Evolutionary conservation across 805 yeast genomes (phyloP).

Genomic region (Scheffersomyces lignosus): DNA sequence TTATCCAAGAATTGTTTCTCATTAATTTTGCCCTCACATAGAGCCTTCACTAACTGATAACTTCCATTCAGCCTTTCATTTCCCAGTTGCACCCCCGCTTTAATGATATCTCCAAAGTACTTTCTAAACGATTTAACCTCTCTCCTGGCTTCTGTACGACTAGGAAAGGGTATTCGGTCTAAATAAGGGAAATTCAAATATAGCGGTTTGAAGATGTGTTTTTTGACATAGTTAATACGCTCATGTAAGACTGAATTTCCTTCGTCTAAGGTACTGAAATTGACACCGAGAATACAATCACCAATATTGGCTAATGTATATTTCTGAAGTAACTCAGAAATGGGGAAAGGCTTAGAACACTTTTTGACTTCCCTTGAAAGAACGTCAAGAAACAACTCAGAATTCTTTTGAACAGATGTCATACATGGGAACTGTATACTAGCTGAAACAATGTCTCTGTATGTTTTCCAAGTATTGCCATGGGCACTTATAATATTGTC

Average conservation of each 20-base stretch:
- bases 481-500: conserved; percentile 63
- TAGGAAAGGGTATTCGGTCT: conserved; percentile 50
- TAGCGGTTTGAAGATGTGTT: conserved; percentile 54
- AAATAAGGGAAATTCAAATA: conserved; percentile 56
- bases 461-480: conserved; percentile 50
- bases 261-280: conserved; percentile 39
- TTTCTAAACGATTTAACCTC: conserved; percentile 44
- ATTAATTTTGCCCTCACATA: conserved; percentile 35
- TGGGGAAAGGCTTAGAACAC: conserved; percentile 12
- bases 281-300: conserved; percentile 50
- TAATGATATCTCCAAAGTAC: conserved; percentile 34
- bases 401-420: conserved; percentile 38
- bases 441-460: conserved; percentile 45
- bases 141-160: conserved; percentile 42
- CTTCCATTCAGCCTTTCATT: conserved; percentile 22
- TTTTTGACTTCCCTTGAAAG: conserved; percentile 2
- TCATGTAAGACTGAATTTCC: conserved; percentile 34
- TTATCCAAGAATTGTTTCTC: conserved; percentile 53
- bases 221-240: conserved; percentile 44
- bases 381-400: conserved; percentile 14
- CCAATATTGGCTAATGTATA: conserved; percentile 51
- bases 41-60: conserved; percentile 34
- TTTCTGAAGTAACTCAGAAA: conserved; percentile 47
- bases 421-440: conserved; percentile 51
- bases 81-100: conserved; percentile 35